phyloP scores from a whole-genome alignment of 805 yeast species.

The Kluyveromyces nonfermentans region DNA sequence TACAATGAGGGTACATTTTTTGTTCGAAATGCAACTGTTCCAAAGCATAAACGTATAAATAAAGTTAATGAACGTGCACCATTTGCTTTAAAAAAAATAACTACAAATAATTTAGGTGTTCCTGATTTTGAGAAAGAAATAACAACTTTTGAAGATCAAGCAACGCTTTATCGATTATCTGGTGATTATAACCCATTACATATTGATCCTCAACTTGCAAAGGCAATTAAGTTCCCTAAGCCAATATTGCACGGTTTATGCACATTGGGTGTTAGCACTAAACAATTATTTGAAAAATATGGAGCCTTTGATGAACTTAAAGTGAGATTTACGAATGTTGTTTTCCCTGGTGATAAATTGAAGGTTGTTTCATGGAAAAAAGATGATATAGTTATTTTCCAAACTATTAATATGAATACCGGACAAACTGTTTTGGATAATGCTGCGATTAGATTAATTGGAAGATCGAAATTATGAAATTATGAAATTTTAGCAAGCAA shows the following conservation, averaged over 20 bases:
- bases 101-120: constrained; percentile 43
- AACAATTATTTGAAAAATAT: constrained; percentile 65
- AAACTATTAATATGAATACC: constrained; percentile 73
- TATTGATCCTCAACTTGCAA: constrained; percentile 85
- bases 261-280: constrained; percentile 72
- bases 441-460: constrained; percentile 65
- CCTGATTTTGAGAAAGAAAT: constrained; percentile 62
- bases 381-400: constrained; percentile 58
- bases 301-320: constrained; percentile 80
- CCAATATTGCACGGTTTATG: constrained; percentile 95
- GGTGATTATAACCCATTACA: constrained; percentile 96
- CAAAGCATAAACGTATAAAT: constrained; percentile 40
- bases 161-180: constrained; percentile 81
- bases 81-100: constrained; percentile 56
- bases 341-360: constrained; percentile 89
- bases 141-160: constrained; percentile 60
- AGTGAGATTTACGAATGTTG: constrained; percentile 83
- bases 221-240: constrained; percentile 69
- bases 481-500: no score
- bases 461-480: constrained; percentile 25
- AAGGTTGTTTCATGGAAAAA: constrained; percentile 78
- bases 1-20: constrained; percentile 79
- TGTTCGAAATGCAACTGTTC: constrained; percentile 60
- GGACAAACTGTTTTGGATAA: constrained; percentile 69
- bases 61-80: constrained; percentile 38